Evolutionary conservation across 257 asterid species (phyloP).

Genomic region (Coffea canephora): DNA sequence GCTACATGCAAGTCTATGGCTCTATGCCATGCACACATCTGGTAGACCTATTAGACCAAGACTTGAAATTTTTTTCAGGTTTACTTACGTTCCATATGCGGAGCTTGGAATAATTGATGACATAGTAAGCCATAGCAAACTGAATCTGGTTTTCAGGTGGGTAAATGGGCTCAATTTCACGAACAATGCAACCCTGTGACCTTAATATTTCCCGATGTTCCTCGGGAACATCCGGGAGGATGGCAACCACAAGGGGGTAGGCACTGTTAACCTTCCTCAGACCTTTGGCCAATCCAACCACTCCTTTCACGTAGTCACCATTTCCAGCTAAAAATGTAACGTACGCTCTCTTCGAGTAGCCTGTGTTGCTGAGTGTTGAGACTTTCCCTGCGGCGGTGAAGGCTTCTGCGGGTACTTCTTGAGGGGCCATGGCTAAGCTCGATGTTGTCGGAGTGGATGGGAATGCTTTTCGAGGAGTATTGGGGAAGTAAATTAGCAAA

Average conservation of each 20-base stretch:
- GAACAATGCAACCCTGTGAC: slow-evolving; percentile 51
- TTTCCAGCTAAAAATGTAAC: slow-evolving; percentile 52
- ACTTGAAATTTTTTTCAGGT: not conserved
- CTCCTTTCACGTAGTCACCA: slow-evolving; percentile 59
- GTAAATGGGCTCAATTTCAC: slow-evolving; percentile 50
- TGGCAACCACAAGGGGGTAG: slow-evolving; percentile 60
- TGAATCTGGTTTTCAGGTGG: slow-evolving; percentile 49
- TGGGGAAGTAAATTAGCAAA: slow-evolving; percentile 11
- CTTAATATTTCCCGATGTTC: slow-evolving; percentile 48
- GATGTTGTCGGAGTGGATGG: slow-evolving; percentile 1
- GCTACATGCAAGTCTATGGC: not conserved
- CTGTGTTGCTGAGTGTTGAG: slow-evolving; percentile 18
- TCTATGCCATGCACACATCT: not conserved
- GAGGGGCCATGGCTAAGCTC: slow-evolving; percentile 42
- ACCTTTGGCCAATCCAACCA: slow-evolving; percentile 63
- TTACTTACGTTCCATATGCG: slow-evolving; percentile 56
- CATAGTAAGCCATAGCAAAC: slow-evolving; percentile 61
- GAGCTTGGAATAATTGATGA: slow-evolving; percentile 61
- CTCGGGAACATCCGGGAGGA: slow-evolving; percentile 56
- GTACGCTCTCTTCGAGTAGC: slow-evolving; percentile 30
- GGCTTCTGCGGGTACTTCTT: slow-evolving; percentile 25
- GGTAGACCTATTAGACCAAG: too few relatives aligned
- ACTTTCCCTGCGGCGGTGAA: slow-evolving; percentile 25
- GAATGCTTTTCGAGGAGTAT: slow-evolving; percentile 7
- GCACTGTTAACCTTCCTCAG: slow-evolving; percentile 50